Evolutionary conservation across 2,329 filamentous ascomycete genomes (phyloP), one percentile per base, ranked within the genome.

Genomic region (Aureobasidium subglaciale): DNA sequence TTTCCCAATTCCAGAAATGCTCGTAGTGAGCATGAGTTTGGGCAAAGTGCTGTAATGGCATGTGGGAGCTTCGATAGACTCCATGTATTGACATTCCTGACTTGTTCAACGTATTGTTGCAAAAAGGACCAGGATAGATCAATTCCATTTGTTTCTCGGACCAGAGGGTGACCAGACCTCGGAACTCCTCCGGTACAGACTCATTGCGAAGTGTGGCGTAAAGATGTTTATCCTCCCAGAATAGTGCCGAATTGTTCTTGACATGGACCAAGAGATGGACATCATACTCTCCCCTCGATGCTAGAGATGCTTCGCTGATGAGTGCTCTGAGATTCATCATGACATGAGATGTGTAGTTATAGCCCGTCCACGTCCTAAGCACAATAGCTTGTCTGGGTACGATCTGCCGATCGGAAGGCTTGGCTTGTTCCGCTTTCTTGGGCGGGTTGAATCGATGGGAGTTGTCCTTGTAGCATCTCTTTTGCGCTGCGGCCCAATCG

Each of bases 141-240:
- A 90, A 82, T 52, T 86, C 78, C 91, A 97, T 97, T 71, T 96
- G 90, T 24, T 87, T 86, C 70, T 95, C 90, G 0, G 89, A 93
- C 93, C 93, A 99, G 5, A 97, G 78, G 0, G 88, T 95, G 18
- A 88, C 87, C 66, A 99, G 84, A 41, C 88, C 88, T 61, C 82
- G 85, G 72, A 99, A 96, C 66, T 99, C 93, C 60, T 83, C 78
- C 0, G 93, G 88, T 8, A 92, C 79, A 20, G 81, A 80, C 45
- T 86, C 82, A 48, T 81, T 75, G 67, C 87, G 86, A 55, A 78
- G 86, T 65, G 77, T 78, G 66, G 79, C 76, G 74, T 85, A 96
- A 49, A 77, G 77, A 42, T 82, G 81, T 49, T 83, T 75, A 61
- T 89, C 85, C 1, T 87, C 86, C 85, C 87, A 93, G 63, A 95